Base-by-base conservation (phyloP, 116 monocot genomes). In the Trichopus zeylanicus region DNA sequence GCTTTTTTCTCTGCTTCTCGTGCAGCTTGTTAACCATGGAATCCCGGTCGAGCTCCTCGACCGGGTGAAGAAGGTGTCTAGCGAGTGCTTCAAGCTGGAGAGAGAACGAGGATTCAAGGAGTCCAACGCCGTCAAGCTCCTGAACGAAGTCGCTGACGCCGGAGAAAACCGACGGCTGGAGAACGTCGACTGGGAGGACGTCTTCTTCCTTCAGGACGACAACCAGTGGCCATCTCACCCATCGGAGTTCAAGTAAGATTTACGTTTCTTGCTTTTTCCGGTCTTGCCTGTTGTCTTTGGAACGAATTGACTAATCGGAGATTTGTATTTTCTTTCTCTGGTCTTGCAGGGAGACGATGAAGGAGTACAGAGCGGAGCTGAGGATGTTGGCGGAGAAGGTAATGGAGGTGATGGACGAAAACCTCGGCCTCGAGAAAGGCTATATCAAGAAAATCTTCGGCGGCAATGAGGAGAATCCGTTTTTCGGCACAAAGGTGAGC, bases 401-500 rank as follows among this genome's bases (percentile, higher is more conserved):
- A 3, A 61, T 84, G 61, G 70, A 74, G 47, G 56, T 75, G 0
- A 72, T 88, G 74, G 80, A 80, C 24, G 80, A 74, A 60, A 88
- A 84, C 64, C 49, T 89, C 7, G 81, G 84, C 23, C 57, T 84
- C 0, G 72, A 75, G 48, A 81, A 73, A 23, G 84, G 81, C 29
- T 57, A 67, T 60, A 81, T 89, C 26, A 81, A 70, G 62, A 21
- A 37, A 2, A 66, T 81, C 19, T 89, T 89, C 20, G 38, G 31
- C 46, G 55, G 39, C 8, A 48, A 57, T 3, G 31, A 29, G 1
- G 32, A 51, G 35, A 16, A 51, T 26, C 80, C 88, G 37, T 81
- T 84, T 62, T 88, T 86, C 70, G 86, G 86, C 46, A 86, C 77
- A 16, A 82, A 81, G 68, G 77, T 91, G 53, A 87, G 82, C 73